phyloP scores from a whole-genome alignment of 305 asterid species.

The Caryopteris hybrid region DNA sequence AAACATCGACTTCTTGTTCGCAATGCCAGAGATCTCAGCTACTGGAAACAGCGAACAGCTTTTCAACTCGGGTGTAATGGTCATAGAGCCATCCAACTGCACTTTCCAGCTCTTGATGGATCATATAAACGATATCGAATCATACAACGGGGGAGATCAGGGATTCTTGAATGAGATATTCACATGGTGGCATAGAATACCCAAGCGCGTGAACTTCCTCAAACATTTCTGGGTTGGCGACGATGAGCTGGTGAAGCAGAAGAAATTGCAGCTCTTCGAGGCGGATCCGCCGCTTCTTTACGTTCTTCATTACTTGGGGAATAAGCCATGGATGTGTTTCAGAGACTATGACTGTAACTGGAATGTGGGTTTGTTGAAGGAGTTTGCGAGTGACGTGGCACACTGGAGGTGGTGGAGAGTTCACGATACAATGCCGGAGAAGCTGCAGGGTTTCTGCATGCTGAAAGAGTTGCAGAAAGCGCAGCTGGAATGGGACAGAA shows the following conservation, averaged over 20 bases:
- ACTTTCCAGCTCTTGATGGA: slow-evolving; percentile 67
- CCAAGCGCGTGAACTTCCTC: slow-evolving; percentile 63
- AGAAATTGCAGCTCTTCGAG: slow-evolving; percentile 41
- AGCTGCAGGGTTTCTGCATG: slow-evolving; percentile 44
- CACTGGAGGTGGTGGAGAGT: slow-evolving; percentile 68
- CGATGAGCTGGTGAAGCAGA: slow-evolving; percentile 39
- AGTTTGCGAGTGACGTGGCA: slow-evolving; percentile 69
- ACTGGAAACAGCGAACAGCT: slow-evolving; percentile 65
- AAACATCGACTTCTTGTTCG: slow-evolving; percentile 58
- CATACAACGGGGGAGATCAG: slow-evolving; percentile 76
- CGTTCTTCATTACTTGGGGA: slow-evolving; percentile 64
- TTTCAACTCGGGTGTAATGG: slow-evolving; percentile 74
- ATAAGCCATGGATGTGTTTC: slow-evolving; percentile 72
- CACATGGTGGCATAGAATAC: slow-evolving; percentile 77
- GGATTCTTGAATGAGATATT: slow-evolving; percentile 67
- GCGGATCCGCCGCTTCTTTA: slow-evolving; percentile 60
- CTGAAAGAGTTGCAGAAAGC: slow-evolving; percentile 60
- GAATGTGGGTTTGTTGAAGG: slow-evolving; percentile 59
- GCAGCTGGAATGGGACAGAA: slow-evolving; percentile 69
- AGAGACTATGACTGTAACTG: slow-evolving; percentile 74
- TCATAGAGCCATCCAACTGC: slow-evolving; percentile 64
- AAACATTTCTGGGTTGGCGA: slow-evolving; percentile 73
- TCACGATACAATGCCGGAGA: slow-evolving; percentile 53
- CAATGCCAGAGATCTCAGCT: slow-evolving; percentile 70
- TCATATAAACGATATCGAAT: slow-evolving; percentile 55